Percentiles rank a stretch among this genome's conserved stretches.
These are phyloP conservation scores for Sphaerosporella brunnea DNA, from an alignment of 495 filamentous ascomycete species.

Conservation along the genomic window DNA sequence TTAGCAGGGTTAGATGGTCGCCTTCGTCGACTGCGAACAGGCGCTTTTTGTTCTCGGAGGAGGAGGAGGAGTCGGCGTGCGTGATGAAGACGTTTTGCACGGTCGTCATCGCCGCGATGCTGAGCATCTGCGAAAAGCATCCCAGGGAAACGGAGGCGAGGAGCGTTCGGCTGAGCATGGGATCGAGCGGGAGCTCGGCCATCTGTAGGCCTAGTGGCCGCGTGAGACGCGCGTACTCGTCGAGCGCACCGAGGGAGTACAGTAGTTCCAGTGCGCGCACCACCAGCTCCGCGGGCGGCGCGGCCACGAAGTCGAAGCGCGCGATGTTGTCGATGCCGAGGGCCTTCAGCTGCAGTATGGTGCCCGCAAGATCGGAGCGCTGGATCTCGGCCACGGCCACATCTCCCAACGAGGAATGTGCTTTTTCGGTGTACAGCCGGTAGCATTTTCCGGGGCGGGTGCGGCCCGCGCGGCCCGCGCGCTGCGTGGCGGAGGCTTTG, in stretches of 20 bases:
- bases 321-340: slow-evolving; percentile 91
- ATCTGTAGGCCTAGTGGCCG: slow-evolving; percentile 72
- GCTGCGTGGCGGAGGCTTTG: slow-evolving; percentile 81
- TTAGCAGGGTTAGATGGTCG: slow-evolving; percentile 85
- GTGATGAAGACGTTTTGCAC: slow-evolving; percentile 69
- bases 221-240: slow-evolving; percentile 82
- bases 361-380: slow-evolving; percentile 75
- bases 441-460: slow-evolving; percentile 92
- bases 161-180: slow-evolving; percentile 79
- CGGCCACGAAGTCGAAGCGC: slow-evolving; percentile 74
- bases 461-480: slow-evolving; percentile 77
- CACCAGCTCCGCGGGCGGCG: slow-evolving; percentile 75
- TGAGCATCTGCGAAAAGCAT: slow-evolving; percentile 71
- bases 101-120: slow-evolving; percentile 88
- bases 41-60: slow-evolving; percentile 49
- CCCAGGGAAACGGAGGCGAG: slow-evolving; percentile 33
- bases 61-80: slow-evolving; percentile 56
- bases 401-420: slow-evolving; percentile 47
- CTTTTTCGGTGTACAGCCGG: slow-evolving; percentile 70
- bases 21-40: slow-evolving; percentile 90
- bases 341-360: slow-evolving; percentile 85
- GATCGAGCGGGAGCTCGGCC: slow-evolving; percentile 88
- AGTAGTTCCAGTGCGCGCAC: slow-evolving; percentile 76
- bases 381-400: slow-evolving; percentile 80
- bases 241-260: slow-evolving; percentile 74